A percentile compares a stretch with the other conserved stretches of the same genome.
Evolutionary conservation across 305 asterid genomes (phyloP).

Genomic region (Fraxinus baroniana): DNA sequence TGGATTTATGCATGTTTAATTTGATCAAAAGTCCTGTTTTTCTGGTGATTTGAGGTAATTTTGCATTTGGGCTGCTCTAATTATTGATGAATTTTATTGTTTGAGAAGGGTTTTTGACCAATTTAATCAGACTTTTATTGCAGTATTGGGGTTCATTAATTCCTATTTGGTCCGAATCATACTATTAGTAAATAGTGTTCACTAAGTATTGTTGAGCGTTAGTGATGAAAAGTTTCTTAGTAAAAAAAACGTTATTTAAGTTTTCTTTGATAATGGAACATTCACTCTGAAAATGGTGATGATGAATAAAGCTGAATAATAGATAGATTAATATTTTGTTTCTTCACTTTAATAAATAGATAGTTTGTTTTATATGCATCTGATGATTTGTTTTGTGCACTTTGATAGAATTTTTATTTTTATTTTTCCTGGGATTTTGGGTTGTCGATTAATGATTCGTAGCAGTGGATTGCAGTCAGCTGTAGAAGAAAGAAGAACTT

Average conservation of each 20-base stretch:
- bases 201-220: constrained; percentile 26
- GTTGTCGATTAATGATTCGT: constrained; percentile 22
- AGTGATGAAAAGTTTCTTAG: constrained; percentile 15
- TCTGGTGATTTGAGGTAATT: constrained; percentile 28
- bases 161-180: constrained; percentile 19
- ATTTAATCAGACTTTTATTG: constrained; percentile 22
- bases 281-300: constrained; percentile 15
- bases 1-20: constrained; percentile 34
- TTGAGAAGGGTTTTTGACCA: constrained; percentile 29
- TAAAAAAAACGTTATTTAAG: constrained; percentile 10
- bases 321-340: background rate
- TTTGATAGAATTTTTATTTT: background rate
- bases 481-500: constrained; percentile 28
- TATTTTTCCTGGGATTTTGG: constrained; percentile 6
- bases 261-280: constrained; percentile 13
- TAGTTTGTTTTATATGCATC: background rate
- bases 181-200: constrained; percentile 24
- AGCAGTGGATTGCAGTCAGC: constrained; percentile 32
- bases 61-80: constrained; percentile 34
- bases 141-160: constrained; percentile 24
- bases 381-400: background rate
- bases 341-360: constrained; percentile 6
- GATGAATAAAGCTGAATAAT: background rate
- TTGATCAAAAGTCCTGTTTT: constrained; percentile 45
- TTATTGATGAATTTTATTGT: constrained; percentile 28